Percentiles rank a stretch among this genome's conserved stretches.
Conservation (phyloP, 1,284 basidiomycete genomes). For the Lentinus polychrous region DNA sequence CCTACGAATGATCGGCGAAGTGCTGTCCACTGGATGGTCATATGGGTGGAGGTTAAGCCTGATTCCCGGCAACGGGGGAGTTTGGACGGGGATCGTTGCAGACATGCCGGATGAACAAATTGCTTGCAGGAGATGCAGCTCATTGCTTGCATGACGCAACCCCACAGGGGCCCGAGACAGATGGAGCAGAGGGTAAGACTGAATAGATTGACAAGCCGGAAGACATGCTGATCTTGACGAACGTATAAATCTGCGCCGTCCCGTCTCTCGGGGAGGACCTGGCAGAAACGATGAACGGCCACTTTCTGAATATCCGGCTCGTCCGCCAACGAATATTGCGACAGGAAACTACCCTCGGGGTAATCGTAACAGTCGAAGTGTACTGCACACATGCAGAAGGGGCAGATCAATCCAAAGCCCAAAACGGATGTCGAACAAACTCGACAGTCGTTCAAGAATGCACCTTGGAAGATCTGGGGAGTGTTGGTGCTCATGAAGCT, state of each 20-base stretch:
- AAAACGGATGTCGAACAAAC: slow-evolving; percentile 43
- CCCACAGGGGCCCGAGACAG: slow-evolving; percentile 71
- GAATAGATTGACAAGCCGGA: slow-evolving; percentile 61
- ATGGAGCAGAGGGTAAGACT: slow-evolving; percentile 61
- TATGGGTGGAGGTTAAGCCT: slow-evolving; percentile 35
- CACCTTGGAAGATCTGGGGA: slow-evolving; percentile 28
- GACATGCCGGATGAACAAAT: slow-evolving; percentile 56
- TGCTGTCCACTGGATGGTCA: slow-evolving; percentile 42
- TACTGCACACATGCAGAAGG: slow-evolving; percentile 55
- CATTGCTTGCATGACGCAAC: slow-evolving; percentile 52
- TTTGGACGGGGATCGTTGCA: slow-evolving; percentile 20
- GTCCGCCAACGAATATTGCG: slow-evolving; percentile 41
- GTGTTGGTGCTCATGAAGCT: slow-evolving; percentile 33
- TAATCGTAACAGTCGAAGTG: slow-evolving; percentile 73
- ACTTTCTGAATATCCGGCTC: slow-evolving; percentile 45
- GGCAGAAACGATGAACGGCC: slow-evolving; percentile 56
- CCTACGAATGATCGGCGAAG: slow-evolving; percentile 50
- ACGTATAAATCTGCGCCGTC: slow-evolving; percentile 20
- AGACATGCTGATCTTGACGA: slow-evolving; percentile 37
- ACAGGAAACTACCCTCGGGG: slow-evolving; percentile 50
- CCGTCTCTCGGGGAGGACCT: slow-evolving; percentile 30
- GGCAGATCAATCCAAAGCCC: slow-evolving; percentile 60
- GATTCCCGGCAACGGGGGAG: slow-evolving; percentile 33
- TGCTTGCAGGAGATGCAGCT: slow-evolving; percentile 57
- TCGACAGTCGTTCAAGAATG: slow-evolving; percentile 41